Conservation (phyloP, 2,329 filamentous ascomycete genomes). For the Didymella sp. region DNA sequence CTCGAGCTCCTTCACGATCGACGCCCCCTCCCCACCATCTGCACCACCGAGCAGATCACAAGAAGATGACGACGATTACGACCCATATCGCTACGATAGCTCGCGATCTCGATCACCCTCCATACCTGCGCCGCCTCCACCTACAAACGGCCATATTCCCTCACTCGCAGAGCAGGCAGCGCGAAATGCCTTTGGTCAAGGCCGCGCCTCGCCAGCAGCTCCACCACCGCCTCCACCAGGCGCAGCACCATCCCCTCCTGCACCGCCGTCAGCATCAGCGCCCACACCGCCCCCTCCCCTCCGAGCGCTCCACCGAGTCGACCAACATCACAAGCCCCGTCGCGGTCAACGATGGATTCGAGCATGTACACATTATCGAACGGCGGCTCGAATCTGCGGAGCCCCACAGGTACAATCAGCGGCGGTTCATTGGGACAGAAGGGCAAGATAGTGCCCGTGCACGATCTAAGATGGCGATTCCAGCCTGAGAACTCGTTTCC, state of each 20-base stretch:
- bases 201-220: conserved; percentile 52
- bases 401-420: conserved; percentile 32
- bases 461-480: conserved; percentile 86
- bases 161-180: conserved; percentile 67
- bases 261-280: conserved; percentile 58
- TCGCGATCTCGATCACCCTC: conserved; percentile 30
- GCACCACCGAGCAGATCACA: conserved; percentile 48
- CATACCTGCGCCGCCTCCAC: conserved; percentile 60
- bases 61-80: conserved; percentile 38
- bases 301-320: conserved; percentile 38
- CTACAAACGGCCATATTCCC: conserved; percentile 50
- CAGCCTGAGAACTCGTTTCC: conserved; percentile 82
- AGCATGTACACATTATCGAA: conserved; percentile 72
- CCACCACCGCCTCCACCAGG: conserved; percentile 53
- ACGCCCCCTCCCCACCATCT: conserved; percentile 32
- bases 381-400: conserved; percentile 40
- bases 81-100: conserved; percentile 54
- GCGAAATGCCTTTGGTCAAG: conserved; percentile 59
- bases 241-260: conserved; percentile 58
- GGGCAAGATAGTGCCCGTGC: conserved; percentile 62
- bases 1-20: conserved; percentile 25
- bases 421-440: conserved; percentile 30
- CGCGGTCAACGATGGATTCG: conserved; percentile 72
- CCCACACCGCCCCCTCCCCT: conserved; percentile 40
- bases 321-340: conserved; percentile 54